A percentile compares a stretch with the other conserved stretches of the same genome.
Evolutionary conservation across 2,329 filamentous ascomycete genomes (phyloP).

Genomic region (Thermoascus crustaceus): DNA sequence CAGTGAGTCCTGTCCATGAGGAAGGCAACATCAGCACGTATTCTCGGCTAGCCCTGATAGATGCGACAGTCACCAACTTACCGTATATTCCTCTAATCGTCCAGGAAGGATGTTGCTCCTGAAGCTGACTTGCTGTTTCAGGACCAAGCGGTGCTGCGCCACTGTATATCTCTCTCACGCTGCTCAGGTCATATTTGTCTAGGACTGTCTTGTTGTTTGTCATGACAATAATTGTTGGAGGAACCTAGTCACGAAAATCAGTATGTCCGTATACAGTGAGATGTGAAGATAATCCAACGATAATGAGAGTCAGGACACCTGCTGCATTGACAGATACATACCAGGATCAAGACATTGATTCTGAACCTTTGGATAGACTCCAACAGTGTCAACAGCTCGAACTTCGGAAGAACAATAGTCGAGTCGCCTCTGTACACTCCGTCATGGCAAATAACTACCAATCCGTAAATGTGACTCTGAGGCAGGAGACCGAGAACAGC

Average conservation of each 20-base stretch:
- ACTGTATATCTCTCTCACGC: conserved; percentile 54
- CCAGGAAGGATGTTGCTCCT: conserved; percentile 53
- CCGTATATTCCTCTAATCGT: conserved; percentile 58
- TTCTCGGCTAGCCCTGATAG: not conserved
- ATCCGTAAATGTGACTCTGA: conserved; percentile 67
- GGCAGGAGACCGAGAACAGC: conserved; percentile 57
- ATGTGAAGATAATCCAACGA: too few relatives aligned
- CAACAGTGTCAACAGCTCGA: conserved; percentile 7
- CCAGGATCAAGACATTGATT: too few relatives aligned
- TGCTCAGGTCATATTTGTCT: conserved; percentile 59
- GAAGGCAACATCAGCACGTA: too few relatives aligned
- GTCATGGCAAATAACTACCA: conserved; percentile 57
- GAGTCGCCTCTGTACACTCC: conserved; percentile 60
- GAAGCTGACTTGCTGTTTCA: conserved; percentile 56
- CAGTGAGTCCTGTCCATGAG: conserved; percentile 61
- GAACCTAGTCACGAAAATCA: too few relatives aligned
- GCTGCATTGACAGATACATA: too few relatives aligned
- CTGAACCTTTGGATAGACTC: conserved; percentile 18
- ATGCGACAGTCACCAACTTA: conserved; percentile 2
- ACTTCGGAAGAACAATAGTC: conserved; percentile 49
- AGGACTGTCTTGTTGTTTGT: conserved; percentile 51
- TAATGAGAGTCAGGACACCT: too few relatives aligned
- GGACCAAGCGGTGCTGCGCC: conserved; percentile 64
- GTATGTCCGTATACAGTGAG: too few relatives aligned
- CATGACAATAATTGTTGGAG: conserved; percentile 65